Percentiles rank a stretch among this genome's conserved stretches.
These are phyloP conservation scores for Ophiostoma angusticollis DNA, from an alignment of 2,329 filamentous ascomycete genomes.

Conservation along the genomic window DNA sequence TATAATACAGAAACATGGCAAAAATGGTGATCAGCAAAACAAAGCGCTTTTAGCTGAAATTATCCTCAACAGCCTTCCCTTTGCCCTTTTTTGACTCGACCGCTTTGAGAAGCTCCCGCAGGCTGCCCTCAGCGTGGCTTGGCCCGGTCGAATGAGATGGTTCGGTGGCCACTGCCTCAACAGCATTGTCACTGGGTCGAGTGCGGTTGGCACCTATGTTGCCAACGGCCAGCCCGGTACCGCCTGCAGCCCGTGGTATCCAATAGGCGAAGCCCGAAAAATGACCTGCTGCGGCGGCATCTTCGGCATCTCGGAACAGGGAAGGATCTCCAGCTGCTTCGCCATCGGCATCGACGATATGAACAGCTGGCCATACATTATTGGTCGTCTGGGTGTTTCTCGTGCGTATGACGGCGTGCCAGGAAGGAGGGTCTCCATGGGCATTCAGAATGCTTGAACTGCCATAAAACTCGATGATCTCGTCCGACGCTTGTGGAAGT, in stretches of 20 bases:
- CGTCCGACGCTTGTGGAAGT: conserved; percentile 42
- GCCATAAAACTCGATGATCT: conserved; percentile 34
- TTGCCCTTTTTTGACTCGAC: conserved; percentile 18
- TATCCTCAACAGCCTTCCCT: conserved; percentile 16
- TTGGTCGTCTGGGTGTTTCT: neutral
- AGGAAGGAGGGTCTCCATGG: neutral
- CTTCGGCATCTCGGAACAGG: conserved; percentile 10
- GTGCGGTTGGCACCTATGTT: neutral
- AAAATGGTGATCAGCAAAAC: neutral
- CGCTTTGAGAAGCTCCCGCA: conserved; percentile 37
- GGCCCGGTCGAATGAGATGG: neutral
- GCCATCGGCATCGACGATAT: neutral
- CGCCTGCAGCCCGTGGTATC: conserved; percentile 30
- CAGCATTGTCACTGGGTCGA: neutral
- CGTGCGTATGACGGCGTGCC: neutral
- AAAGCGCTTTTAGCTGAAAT: no score
- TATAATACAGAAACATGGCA: neutral
- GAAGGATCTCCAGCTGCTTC: neutral
- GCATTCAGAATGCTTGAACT: conserved; percentile 8
- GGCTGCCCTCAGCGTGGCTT: conserved; percentile 41
- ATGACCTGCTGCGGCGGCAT: conserved; percentile 15
- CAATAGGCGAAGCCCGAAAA: conserved; percentile 31
- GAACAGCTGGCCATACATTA: neutral
- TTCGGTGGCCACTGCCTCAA: neutral
- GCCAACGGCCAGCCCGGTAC: conserved; percentile 14